These are phyloP conservation scores for Nymphaea thermarum DNA, from an alignment of 164 flowering plant genomes.

Conservation along the genomic window DNA sequence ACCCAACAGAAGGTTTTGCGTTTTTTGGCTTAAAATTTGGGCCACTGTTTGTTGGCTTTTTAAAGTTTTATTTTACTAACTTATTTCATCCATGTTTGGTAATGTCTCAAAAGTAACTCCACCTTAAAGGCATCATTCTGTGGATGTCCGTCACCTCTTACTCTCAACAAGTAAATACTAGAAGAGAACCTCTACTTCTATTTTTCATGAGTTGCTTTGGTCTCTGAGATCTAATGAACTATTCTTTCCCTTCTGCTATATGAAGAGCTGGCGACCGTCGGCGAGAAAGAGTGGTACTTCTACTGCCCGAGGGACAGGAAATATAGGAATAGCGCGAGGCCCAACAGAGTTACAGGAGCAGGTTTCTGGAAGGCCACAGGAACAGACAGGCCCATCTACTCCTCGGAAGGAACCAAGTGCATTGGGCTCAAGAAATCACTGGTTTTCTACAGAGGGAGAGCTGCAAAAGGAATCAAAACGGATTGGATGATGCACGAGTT, in stretches of 20 bases:
- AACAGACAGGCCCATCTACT: constrained; percentile 84
- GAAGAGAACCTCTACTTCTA: neutral
- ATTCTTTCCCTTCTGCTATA: constrained; percentile 2
- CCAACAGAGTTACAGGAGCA: constrained; percentile 84
- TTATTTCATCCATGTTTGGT: no score
- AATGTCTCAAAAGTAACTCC: no score
- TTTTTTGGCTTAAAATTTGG: no score
- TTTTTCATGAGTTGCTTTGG: constrained; percentile 2
- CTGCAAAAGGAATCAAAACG: constrained; percentile 89
- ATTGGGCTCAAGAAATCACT: constrained; percentile 95
- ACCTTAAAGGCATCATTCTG: no score
- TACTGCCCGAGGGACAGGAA: constrained; percentile 93
- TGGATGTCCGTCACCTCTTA: no score
- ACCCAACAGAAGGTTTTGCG: no score
- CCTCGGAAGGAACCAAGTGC: constrained; percentile 71
- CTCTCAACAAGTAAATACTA: no score
- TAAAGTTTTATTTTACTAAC: no score
- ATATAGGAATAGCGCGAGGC: constrained; percentile 83
- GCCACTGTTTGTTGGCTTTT: no score
- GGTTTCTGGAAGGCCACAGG: constrained; percentile 99
- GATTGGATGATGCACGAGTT: constrained; percentile 99
- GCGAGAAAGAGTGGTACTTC: constrained; percentile 97
- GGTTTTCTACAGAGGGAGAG: constrained; percentile 91
- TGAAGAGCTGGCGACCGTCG: constrained; percentile 58
- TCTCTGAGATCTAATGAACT: neutral